A percentile compares a stretch with the other conserved stretches of the same genome.
These are phyloP conservation scores for Candida coleopterorum DNA, from an alignment of 805 yeast species.

Conservation along the genomic window DNA sequence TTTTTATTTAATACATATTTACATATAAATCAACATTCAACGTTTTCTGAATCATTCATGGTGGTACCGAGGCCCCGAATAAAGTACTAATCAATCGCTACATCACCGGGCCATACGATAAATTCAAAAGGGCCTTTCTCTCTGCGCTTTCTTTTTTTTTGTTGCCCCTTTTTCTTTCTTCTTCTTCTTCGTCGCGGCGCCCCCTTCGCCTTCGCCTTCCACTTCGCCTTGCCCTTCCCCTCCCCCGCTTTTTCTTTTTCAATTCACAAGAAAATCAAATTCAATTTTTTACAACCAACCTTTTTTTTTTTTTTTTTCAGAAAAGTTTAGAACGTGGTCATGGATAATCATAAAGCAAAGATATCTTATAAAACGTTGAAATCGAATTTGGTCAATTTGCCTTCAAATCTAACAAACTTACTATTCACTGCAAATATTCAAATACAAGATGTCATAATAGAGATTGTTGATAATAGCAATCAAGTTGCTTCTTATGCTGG, in stretches of 20 bases:
- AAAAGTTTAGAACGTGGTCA: too few species aligned
- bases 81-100: too few species aligned
- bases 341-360: conserved; percentile 34
- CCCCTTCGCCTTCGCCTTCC: background rate
- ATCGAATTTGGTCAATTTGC: conserved; percentile 53
- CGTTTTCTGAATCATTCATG: too few species aligned
- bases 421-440: conserved; percentile 49
- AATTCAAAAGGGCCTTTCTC: too few species aligned
- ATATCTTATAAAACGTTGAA: conserved; percentile 29
- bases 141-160: too few species aligned
- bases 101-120: too few species aligned
- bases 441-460: conserved; percentile 56
- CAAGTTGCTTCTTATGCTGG: conserved; percentile 51
- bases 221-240: background rate
- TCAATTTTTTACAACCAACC: too few species aligned
- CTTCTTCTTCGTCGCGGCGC: background rate
- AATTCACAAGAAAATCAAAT: background rate
- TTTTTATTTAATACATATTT: too few species aligned
- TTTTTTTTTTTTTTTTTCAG: too few species aligned
- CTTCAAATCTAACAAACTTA: conserved; percentile 41
- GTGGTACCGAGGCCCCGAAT: too few species aligned
- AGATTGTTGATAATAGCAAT: conserved; percentile 22
- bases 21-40: too few species aligned
- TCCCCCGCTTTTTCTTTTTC: background rate
- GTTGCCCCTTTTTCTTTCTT: background rate